Evolutionary conservation across 73 alveolate species (phyloP).

Genomic region (Stentor roeselii): DNA sequence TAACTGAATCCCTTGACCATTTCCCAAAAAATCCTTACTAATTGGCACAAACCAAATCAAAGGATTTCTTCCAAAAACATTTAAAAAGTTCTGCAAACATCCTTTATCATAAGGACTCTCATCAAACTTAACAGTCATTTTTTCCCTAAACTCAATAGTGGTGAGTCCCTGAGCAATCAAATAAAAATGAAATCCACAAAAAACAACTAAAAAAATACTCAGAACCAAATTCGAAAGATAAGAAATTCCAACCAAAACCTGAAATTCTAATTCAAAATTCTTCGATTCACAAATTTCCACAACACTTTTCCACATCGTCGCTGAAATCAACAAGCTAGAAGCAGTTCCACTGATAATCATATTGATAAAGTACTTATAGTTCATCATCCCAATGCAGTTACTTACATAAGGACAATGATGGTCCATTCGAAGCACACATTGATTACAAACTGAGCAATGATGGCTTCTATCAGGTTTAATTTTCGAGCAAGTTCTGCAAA

Average conservation of each 20-base stretch:
- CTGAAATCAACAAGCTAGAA: not conserved
- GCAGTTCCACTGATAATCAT: constrained; percentile 26
- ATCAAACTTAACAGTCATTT: constrained; percentile 27
- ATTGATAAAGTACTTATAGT: constrained; percentile 52
- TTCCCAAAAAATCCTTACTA: constrained; percentile 16
- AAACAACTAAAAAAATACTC: constrained; percentile 30
- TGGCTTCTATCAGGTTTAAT: constrained; percentile 53
- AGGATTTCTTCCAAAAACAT: constrained; percentile 48
- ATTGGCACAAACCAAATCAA: constrained; percentile 39
- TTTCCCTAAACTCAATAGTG: constrained; percentile 46
- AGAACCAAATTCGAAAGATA: constrained; percentile 27
- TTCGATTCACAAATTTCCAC: not conserved
- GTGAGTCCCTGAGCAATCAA: constrained; percentile 28
- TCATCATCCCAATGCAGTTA: constrained; percentile 63
- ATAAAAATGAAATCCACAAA: constrained; percentile 37
- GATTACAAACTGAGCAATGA: constrained; percentile 70
- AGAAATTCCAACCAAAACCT: constrained; percentile 9
- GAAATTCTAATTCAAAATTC: not conserved
- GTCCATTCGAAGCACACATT: constrained; percentile 63
- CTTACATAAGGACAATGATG: constrained; percentile 77
- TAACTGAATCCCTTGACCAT: too few species aligned
- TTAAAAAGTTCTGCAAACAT: constrained; percentile 19
- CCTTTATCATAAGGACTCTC: not conserved
- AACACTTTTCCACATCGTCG: constrained; percentile 31
- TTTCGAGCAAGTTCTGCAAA: constrained; percentile 37